A percentile compares a stretch with the other conserved stretches of the same genome.
phyloP scores from a whole-genome alignment of 345 rosid species.

The Gossypium australe region DNA sequence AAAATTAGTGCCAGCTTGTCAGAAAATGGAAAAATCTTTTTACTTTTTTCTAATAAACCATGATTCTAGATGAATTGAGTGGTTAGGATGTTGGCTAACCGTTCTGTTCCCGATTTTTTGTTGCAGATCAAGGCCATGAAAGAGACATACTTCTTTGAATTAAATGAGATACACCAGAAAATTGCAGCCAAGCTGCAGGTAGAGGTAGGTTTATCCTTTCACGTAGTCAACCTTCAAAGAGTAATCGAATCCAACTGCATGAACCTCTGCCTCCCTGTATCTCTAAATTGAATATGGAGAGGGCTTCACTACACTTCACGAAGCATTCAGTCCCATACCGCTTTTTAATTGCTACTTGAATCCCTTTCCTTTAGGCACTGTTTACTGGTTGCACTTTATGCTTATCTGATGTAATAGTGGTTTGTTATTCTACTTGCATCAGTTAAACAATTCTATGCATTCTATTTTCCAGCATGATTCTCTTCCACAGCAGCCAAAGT shows the following conservation, averaged over 20 bases:
- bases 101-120: background rate
- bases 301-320: background rate
- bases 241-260: background rate
- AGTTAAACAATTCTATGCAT: conserved; percentile 7
- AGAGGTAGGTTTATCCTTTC: conserved; percentile 9
- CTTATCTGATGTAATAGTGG: background rate
- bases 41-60: background rate
- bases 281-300: background rate
- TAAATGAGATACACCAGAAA: conserved; percentile 30
- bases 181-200: conserved; percentile 28
- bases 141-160: conserved; percentile 25
- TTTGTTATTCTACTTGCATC: conserved; percentile 14
- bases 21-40: background rate
- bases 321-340: background rate
- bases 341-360: background rate
- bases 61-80: background rate
- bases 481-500: conserved; percentile 57
- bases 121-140: conserved; percentile 31
- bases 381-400: background rate
- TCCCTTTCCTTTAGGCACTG: background rate
- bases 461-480: conserved; percentile 47
- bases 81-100: background rate
- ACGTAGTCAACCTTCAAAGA: background rate
- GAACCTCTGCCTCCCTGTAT: background rate
- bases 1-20: background rate